Evolutionary conservation across 768 basidiomycete genomes (phyloP), one percentile per base, ranked within the genome.

Genomic region (Boletales sp.): DNA sequence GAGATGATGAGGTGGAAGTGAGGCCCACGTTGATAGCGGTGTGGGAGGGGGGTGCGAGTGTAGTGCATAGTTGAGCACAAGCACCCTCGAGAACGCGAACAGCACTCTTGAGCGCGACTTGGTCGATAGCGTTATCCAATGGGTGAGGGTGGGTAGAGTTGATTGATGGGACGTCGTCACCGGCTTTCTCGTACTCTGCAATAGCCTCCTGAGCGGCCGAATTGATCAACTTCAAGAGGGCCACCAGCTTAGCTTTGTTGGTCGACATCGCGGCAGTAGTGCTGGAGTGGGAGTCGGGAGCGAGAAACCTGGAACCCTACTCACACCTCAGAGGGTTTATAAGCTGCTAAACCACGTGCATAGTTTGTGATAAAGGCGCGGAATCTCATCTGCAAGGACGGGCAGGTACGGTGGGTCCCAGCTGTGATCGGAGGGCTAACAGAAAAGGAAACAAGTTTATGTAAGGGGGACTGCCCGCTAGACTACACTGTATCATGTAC

Each of bases 11-110:
- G 17, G 40, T 21, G 4, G 19, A 5, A 5, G 29, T 11, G 7
- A 1, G 24, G n/a, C 66, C 36, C 45, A 73, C 71, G 30, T 70
- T 71, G 37, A 63, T 50, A 2, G 62, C 60, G 4, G 59, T 63
- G 43, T 71, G 70, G 7, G 56, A 45, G n/a, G 71, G 72, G 0
- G 60, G 69, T 12, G 69, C 68, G 12, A 72, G 58, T 17, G 68
- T 66, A 9, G 63, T 43, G 50, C 69, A 69, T 31, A 73, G 37
- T 50, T 69, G 72, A 14, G 59, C 58, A 51, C 69, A 70, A 40
- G 70, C 70, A 36, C 70, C 72, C 50, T 72, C 69, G 17, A 71
- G 55, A 2, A 51, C 63, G 18, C 62, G 57, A 34, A 71, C 34
- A 1, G 64, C 53, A 15, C 44, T 47, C 54, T 59, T 66, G 37